Base-by-base conservation (phyloP, 768 basidiomycete genomes). In the Lanmaoa pseudosensibilis region DNA sequence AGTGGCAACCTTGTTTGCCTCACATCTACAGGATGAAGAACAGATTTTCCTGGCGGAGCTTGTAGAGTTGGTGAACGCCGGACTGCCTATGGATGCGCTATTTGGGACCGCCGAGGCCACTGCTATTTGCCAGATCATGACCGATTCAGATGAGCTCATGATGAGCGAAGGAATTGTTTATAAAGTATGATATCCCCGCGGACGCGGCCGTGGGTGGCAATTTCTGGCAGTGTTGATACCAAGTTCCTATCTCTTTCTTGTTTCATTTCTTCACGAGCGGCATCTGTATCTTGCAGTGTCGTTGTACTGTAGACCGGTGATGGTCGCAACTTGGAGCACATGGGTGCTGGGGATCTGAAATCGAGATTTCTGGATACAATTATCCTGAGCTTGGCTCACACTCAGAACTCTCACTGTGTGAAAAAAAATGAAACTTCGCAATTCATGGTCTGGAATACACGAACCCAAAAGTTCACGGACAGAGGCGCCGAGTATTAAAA, bases 31-130 rank as follows among this genome's bases (percentile, higher is more conserved):
- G 60, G 88, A 92, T 58, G 84, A 86, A 50, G 94, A 96, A 61
- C 85, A 86, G 55, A 76, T 93, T 41, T 83, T 87, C 68, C 74
- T 95, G 54, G 76, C 76, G 18, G 83, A 86, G 38, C 76, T 96
- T 25, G 73, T 96, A 30, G 82, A 86, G 60, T 70, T 82, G 52
- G 77, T 97, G 67, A 98, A 98, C 66, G 79, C 84, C 54, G 91
- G 91, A 21, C 70, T 97, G 52, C 65, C 81, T 10, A 82, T 83
- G 3, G 82, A 81, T 45, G 78, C 78, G 18, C 75, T 94, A 38
- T 98, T 92, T 71, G 89, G 91, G 3, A 88, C 85, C 0, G 78
- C 80, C 13, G 96, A 98, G 71, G 96, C 90, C 2, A 84, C 83
- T 6, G 77, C 79, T 52, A 84, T 86, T 23, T 86, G 88, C 55